Percentiles rank a stretch among this genome's conserved stretches.
These are phyloP conservation scores for Corylus avellana DNA, from an alignment of 306 rosid species.

Conservation along the genomic window DNA sequence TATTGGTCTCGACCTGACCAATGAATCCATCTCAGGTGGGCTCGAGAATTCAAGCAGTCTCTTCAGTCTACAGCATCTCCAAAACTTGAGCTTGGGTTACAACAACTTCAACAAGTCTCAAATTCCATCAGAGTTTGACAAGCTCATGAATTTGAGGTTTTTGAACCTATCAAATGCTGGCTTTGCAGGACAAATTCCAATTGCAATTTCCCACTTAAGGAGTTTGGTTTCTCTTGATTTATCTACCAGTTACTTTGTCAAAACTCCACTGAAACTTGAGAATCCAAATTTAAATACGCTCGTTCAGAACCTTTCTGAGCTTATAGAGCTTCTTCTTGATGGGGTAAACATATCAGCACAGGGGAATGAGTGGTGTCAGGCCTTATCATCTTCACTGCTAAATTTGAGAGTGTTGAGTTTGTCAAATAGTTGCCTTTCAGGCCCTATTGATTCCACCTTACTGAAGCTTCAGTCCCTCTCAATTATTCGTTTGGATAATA, in stretches of 20 bases:
- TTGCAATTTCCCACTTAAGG: conserved; percentile 40
- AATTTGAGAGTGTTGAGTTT: conserved; percentile 8
- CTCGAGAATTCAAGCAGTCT: conserved; percentile 31
- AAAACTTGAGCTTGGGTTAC: conserved; percentile 27
- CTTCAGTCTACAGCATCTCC: conserved; percentile 35
- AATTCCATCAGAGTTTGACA: conserved; percentile 40
- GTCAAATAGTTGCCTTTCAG: background rate
- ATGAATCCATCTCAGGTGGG: conserved; percentile 20
- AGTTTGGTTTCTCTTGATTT: conserved; percentile 45
- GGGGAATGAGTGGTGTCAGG: background rate
- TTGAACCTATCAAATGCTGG: conserved; percentile 41
- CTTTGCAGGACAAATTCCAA: conserved; percentile 42
- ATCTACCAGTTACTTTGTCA: conserved; percentile 9
- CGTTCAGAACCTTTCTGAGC: background rate
- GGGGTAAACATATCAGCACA: conserved; percentile 6
- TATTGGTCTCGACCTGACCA: no score
- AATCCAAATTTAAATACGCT: conserved; percentile 12
- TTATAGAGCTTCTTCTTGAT: background rate
- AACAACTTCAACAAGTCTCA: conserved; percentile 13
- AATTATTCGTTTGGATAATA: background rate
- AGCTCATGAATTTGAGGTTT: conserved; percentile 26
- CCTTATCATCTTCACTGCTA: background rate
- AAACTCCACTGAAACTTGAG: conserved; percentile 27
- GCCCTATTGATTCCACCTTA: background rate
- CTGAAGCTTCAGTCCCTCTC: conserved; percentile 2